A percentile compares a stretch with the other conserved stretches of the same genome.
These are phyloP conservation scores for Nephelium lappaceum DNA, from an alignment of 345 rosid genomes.

Conservation along the genomic window DNA sequence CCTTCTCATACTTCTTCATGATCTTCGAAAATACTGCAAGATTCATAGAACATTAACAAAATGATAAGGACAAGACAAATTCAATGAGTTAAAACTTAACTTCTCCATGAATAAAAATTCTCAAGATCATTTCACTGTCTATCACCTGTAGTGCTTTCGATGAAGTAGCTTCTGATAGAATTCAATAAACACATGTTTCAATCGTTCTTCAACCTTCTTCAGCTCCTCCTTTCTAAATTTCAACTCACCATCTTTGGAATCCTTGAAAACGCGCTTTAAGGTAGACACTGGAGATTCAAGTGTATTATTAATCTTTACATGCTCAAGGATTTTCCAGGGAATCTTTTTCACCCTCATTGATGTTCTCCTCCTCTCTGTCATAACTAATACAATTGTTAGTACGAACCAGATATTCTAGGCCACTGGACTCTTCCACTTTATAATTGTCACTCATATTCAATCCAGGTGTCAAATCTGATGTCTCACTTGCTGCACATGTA, in stretches of 20 bases:
- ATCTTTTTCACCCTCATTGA: conserved; percentile 33
- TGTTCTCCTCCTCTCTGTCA: conserved; percentile 19
- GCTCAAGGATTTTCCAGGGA: conserved; percentile 55
- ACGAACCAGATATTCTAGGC: conserved; percentile 29
- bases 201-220: conserved; percentile 53
- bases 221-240: conserved; percentile 52
- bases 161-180: conserved; percentile 75
- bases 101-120: not conserved
- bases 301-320: conserved; percentile 59
- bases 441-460: conserved; percentile 25
- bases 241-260: conserved; percentile 56
- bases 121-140: conserved; percentile 12
- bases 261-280: conserved; percentile 58
- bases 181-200: conserved; percentile 52
- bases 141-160: conserved; percentile 65
- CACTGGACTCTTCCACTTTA: conserved; percentile 30
- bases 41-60: conserved; percentile 50
- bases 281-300: conserved; percentile 63
- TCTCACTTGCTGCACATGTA: conserved; percentile 37
- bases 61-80: not conserved
- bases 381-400: not conserved
- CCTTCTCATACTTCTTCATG: conserved; percentile 76
- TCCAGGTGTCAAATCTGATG: conserved; percentile 23
- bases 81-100: conserved; percentile 3
- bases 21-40: conserved; percentile 77